Evolutionary conservation across 768 basidiomycete species (phyloP).

Genomic region (Boletus patriciae): DNA sequence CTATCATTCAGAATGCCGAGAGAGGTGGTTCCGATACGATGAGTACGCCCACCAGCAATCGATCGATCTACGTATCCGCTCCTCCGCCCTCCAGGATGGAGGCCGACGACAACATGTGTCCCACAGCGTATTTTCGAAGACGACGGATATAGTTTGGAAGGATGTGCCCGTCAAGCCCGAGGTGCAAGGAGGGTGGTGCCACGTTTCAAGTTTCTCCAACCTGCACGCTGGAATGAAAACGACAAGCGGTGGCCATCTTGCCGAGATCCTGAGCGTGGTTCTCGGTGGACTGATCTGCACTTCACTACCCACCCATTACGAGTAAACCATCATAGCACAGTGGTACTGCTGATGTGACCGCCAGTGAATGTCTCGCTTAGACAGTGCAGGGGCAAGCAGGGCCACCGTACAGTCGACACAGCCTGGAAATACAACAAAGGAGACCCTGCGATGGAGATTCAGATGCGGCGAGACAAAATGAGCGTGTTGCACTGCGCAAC

Average conservation of each 20-base stretch:
- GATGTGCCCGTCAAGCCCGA: not conserved
- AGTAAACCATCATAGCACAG: too few species aligned
- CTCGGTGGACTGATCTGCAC: not conserved
- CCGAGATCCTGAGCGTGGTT: not conserved
- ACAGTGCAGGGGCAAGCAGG: too few species aligned
- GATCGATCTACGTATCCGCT: not conserved
- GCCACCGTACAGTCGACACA: too few species aligned
- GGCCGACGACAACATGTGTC: not conserved
- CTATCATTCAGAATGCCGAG: constrained; percentile 8
- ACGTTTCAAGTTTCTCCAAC: not conserved
- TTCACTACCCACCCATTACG: too few species aligned
- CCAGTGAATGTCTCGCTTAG: too few species aligned
- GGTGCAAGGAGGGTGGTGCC: not conserved
- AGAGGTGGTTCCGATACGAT: not conserved
- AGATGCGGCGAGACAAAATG: not conserved
- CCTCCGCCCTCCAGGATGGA: constrained; percentile 15
- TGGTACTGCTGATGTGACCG: too few species aligned
- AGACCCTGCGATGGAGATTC: not conserved
- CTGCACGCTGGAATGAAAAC: not conserved
- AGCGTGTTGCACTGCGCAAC: not conserved
- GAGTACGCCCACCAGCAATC: not conserved
- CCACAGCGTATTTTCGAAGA: not conserved
- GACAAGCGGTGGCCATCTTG: not conserved
- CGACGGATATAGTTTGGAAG: not conserved
- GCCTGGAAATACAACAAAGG: not conserved